phyloP scores from a whole-genome alignment of 192 early-diverging fungal genomes.

The Allomyces macrogynus region DNA sequence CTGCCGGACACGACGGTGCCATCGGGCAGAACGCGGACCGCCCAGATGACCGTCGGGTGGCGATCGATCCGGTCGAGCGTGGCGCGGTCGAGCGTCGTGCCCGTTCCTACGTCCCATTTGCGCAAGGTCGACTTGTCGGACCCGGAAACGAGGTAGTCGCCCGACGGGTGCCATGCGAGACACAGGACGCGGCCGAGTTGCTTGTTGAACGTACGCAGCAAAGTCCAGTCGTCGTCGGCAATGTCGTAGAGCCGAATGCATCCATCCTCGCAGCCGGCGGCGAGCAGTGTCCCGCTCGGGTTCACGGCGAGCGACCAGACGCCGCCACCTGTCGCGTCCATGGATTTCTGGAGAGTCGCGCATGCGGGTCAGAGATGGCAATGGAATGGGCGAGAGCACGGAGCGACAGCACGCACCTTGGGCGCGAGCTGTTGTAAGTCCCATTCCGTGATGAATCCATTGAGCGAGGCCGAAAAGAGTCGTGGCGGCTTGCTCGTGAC shows the following conservation, averaged over 20 bases:
- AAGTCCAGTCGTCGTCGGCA: conserved; percentile 41
- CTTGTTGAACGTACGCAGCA: conserved; percentile 44
- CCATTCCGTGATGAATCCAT: conserved; percentile 73
- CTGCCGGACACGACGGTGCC: conserved; percentile 74
- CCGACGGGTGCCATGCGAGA: conserved; percentile 62
- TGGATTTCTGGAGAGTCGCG: conserved; percentile 16
- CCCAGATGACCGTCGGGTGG: conserved; percentile 80
- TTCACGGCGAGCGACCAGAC: conserved; percentile 85
- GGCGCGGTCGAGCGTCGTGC: conserved; percentile 37
- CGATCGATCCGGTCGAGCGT: conserved; percentile 47
- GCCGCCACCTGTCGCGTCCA: conserved; percentile 71
- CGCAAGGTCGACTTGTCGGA: conserved; percentile 62
- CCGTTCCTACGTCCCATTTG: conserved; percentile 37
- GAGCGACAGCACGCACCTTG: conserved; percentile 15
- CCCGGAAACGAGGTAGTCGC: conserved; percentile 53
- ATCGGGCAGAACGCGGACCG: conserved; percentile 39
- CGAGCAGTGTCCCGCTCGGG: conserved; percentile 49
- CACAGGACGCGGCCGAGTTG: conserved; percentile 52
- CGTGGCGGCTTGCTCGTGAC: conserved; percentile 21
- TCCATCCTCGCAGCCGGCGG: conserved; percentile 86
- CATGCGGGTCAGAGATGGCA: background rate
- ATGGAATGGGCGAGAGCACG: background rate
- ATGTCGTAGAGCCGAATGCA: conserved; percentile 74
- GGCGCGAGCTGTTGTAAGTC: conserved; percentile 44
- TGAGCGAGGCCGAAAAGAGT: conserved; percentile 69